phyloP scores from a whole-genome alignment of 495 filamentous ascomycete genomes.

The Platismatia glauca region DNA sequence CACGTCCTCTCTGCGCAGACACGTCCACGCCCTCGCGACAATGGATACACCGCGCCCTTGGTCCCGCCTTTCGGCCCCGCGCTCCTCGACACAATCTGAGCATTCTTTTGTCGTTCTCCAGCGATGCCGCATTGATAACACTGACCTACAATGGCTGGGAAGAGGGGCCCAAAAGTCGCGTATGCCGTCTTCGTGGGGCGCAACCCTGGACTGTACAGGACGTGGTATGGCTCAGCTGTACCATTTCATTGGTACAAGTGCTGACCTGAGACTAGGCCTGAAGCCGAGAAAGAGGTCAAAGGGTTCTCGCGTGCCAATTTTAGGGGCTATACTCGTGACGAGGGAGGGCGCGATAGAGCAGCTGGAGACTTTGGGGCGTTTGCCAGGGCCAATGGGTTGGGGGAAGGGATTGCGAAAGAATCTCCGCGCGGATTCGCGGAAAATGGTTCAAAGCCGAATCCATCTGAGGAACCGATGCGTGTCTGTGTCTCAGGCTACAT shows the following conservation, averaged over 20 bases:
- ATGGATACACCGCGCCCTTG: not conserved
- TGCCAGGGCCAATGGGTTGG: not conserved
- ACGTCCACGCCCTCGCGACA: not conserved
- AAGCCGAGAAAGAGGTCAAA: constrained; percentile 11
- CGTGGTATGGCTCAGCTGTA: constrained; percentile 1
- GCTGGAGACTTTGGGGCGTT: not conserved
- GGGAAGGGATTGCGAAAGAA: not conserved
- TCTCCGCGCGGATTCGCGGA: not conserved
- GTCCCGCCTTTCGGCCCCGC: not conserved
- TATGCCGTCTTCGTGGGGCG: constrained; percentile 16
- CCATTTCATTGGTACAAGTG: not conserved
- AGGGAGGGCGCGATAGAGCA: constrained; percentile 2
- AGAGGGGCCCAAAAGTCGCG: constrained; percentile 8
- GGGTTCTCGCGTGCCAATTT: not conserved
- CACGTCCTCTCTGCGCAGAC: not conserved
- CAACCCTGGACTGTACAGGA: constrained; percentile 13
- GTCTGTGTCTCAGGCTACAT: not conserved
- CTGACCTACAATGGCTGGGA: not conserved
- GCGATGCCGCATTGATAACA: not conserved
- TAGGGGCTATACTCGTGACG: constrained; percentile 3
- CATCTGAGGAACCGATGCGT: not conserved
- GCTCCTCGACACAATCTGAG: not conserved
- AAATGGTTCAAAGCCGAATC: not conserved
- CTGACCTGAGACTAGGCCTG: not conserved
- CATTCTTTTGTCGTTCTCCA: not conserved